A percentile compares a stretch with the other conserved stretches of the same genome.
These are phyloP conservation scores for Penicilliopsis zonata DNA, from an alignment of 495 filamentous ascomycete species.

Conservation along the genomic window DNA sequence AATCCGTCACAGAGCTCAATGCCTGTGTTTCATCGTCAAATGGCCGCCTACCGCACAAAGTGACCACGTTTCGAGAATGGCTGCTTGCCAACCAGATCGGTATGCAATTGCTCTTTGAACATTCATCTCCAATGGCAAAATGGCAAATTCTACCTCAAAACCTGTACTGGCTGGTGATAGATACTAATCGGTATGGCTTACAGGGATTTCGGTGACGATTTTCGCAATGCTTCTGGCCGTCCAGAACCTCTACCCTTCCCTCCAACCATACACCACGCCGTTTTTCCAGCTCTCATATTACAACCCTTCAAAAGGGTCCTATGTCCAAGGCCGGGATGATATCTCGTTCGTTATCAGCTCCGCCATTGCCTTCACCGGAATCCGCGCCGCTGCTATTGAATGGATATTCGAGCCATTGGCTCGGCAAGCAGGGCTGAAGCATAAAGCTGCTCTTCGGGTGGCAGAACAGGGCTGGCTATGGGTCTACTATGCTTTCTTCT, in stretches of 20 bases:
- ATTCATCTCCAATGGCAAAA: no score
- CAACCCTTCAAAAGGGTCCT: conserved; percentile 50
- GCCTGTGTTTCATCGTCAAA: conserved; percentile 27
- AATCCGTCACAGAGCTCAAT: conserved; percentile 27
- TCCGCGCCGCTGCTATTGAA: conserved; percentile 78
- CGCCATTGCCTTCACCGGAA: conserved; percentile 72
- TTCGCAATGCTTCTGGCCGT: conserved; percentile 64
- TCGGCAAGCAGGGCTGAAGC: conserved; percentile 50
- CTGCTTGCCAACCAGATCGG: conserved; percentile 42
- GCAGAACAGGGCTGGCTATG: conserved; percentile 89
- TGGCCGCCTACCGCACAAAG: conserved; percentile 22
- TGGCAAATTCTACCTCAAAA: conserved; percentile 2
- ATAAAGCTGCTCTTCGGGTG: conserved; percentile 66
- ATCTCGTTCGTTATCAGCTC: conserved; percentile 66
- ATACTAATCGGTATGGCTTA: conserved; percentile 11
- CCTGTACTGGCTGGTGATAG: no score
- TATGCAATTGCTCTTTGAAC: conserved; percentile 13
- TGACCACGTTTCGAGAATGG: conserved; percentile 39
- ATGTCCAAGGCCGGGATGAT: conserved; percentile 69
- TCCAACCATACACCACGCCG: conserved; percentile 63
- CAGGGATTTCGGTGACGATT: conserved; percentile 69
- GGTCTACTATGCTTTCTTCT: conserved; percentile 68
- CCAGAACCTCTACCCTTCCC: conserved; percentile 68
- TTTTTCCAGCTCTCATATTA: conserved; percentile 83
- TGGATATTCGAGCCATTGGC: conserved; percentile 73